These are phyloP conservation scores for Pseudisothecium myosuroides DNA, from an alignment of 225 moss, liverwort and hornwort species.

Conservation along the genomic window DNA sequence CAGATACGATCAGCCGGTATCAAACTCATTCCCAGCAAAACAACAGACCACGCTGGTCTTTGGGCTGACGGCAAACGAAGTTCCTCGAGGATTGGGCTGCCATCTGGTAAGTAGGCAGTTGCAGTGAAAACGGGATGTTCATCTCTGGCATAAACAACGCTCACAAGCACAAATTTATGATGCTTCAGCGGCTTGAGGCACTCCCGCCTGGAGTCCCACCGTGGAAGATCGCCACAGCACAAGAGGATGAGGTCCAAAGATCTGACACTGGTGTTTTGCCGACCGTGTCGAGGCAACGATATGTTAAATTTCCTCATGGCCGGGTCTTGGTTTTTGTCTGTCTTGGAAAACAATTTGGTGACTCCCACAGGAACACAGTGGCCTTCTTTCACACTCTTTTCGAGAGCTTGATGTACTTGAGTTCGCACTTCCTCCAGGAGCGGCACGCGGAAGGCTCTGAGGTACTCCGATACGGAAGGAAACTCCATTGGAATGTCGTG, in stretches of 20 bases:
- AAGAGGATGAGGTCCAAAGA: constrained; percentile 7
- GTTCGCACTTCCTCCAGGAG: constrained; percentile 21
- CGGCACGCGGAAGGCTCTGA: constrained; percentile 9
- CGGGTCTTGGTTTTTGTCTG: neutral
- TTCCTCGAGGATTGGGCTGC: neutral
- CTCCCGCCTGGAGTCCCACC: neutral
- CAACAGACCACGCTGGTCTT: neutral
- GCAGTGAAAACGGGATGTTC: neutral
- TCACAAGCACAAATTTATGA: neutral
- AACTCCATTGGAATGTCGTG: constrained; percentile 7
- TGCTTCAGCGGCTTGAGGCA: neutral
- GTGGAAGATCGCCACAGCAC: neutral
- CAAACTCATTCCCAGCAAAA: neutral
- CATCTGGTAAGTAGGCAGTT: neutral
- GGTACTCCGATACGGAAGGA: constrained; percentile 2
- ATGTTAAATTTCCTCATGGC: neutral
- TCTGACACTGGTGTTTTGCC: neutral
- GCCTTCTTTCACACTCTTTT: neutral
- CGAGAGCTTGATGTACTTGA: neutral
- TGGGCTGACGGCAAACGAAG: neutral
- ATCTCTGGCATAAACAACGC: neutral
- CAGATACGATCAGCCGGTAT: constrained; percentile 11
- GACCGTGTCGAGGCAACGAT: no score
- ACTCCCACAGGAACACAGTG: neutral
- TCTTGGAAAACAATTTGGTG: neutral